These are phyloP conservation scores for Capronia epimyces DNA, from an alignment of 2,329 filamentous ascomycete species.

Conservation along the genomic window DNA sequence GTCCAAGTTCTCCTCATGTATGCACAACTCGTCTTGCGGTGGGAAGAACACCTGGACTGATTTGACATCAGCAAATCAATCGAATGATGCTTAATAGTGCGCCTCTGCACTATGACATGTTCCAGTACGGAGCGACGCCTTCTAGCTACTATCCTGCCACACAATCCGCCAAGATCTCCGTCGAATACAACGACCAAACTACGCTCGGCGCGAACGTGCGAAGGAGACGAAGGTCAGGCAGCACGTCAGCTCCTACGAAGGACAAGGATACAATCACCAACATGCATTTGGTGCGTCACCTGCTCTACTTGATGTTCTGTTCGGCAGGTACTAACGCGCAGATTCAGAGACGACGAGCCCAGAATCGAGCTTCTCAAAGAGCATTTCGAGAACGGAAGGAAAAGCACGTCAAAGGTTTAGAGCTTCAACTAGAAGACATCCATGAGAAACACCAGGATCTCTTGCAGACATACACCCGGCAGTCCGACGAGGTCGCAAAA, in stretches of 20 bases:
- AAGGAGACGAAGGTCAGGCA: constrained; percentile 24
- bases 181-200: constrained; percentile 29
- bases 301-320: not conserved
- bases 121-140: constrained; percentile 22
- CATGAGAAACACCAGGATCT: constrained; percentile 33
- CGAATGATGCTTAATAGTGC: constrained; percentile 23
- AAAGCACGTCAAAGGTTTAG: constrained; percentile 78
- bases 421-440: constrained; percentile 68
- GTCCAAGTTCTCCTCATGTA: constrained; percentile 28
- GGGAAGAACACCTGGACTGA: constrained; percentile 1
- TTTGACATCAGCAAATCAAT: constrained; percentile 22
- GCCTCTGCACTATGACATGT: constrained; percentile 26
- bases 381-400: constrained; percentile 94
- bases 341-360: constrained; percentile 81
- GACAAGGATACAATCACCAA: constrained; percentile 30
- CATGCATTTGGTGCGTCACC: constrained; percentile 31
- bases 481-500: constrained; percentile 31
- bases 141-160: constrained; percentile 21
- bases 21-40: constrained; percentile 5
- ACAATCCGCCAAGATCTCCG: constrained; percentile 25
- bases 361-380: constrained; percentile 86
- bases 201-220: constrained; percentile 28
- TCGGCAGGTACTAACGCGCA: constrained; percentile 10
- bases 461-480: constrained; percentile 32
- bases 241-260: constrained; percentile 19